Percentiles rank a stretch among this genome's conserved stretches.
These are phyloP conservation scores for Psophocarpus tetragonolobus DNA, from an alignment of 306 rosid species.

Conservation along the genomic window DNA sequence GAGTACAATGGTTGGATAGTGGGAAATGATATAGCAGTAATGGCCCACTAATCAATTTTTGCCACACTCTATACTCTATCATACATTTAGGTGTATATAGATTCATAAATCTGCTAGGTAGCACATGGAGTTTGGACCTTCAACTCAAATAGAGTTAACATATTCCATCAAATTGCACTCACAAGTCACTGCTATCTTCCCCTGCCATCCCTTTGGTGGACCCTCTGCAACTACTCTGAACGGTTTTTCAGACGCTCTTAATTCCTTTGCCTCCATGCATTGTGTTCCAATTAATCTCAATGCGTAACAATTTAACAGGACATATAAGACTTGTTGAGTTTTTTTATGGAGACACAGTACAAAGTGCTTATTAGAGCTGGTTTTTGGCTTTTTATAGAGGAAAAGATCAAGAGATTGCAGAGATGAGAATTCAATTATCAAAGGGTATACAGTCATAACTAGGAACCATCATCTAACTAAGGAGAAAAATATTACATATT, in stretches of 20 bases:
- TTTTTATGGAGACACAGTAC: constrained; percentile 3
- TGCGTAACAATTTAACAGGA: background rate
- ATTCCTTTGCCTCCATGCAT: constrained; percentile 17
- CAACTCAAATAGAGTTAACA: background rate
- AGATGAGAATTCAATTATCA: background rate
- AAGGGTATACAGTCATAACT: background rate
- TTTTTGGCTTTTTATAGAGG: background rate
- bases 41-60: constrained; percentile 32
- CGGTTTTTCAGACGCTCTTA: constrained; percentile 31
- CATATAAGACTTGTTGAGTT: constrained; percentile 5
- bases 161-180: constrained; percentile 20
- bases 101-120: constrained; percentile 9
- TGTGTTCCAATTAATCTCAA: background rate
- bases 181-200: background rate
- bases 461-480: background rate
- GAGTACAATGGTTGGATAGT: background rate
- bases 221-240: constrained; percentile 33
- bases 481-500: background rate
- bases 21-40: background rate
- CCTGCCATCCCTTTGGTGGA: background rate
- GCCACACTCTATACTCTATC: constrained; percentile 25
- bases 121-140: constrained; percentile 27
- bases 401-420: background rate
- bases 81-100: constrained; percentile 10
- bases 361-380: background rate